Conservation (phyloP, 768 basidiomycete species). For the Termitomyces sp. region DNA sequence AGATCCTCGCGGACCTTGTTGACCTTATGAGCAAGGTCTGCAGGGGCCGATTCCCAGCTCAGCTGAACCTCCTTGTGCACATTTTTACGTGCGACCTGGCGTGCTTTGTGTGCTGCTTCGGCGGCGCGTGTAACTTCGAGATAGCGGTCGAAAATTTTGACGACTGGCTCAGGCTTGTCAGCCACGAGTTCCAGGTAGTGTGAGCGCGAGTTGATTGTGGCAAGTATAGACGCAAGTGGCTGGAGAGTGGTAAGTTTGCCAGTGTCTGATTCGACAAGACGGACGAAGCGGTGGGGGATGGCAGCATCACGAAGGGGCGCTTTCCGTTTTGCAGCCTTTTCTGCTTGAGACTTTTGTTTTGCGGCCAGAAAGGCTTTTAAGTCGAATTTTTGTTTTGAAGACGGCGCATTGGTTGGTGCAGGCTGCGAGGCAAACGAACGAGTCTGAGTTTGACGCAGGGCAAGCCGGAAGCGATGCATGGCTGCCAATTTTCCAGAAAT, state of each 20-base stretch:
- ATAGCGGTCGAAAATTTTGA: slow-evolving; percentile 51
- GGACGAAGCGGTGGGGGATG: slow-evolving; percentile 42
- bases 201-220: slow-evolving; percentile 35
- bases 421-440: neutral
- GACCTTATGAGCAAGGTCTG: slow-evolving; percentile 67
- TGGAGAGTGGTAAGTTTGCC: slow-evolving; percentile 32
- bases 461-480: no score
- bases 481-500: neutral
- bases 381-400: neutral
- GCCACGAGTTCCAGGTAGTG: slow-evolving; percentile 56
- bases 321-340: slow-evolving; percentile 6
- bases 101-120: slow-evolving; percentile 33
- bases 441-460: slow-evolving; percentile 5
- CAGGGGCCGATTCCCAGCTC: slow-evolving; percentile 58
- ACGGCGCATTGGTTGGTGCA: neutral
- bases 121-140: slow-evolving; percentile 36
- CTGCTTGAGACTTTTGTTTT: neutral
- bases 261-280: slow-evolving; percentile 45
- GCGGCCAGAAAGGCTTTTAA: neutral
- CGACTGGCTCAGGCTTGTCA: slow-evolving; percentile 49
- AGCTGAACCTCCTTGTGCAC: slow-evolving; percentile 67
- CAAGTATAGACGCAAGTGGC: slow-evolving; percentile 42
- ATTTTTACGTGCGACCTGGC: slow-evolving; percentile 28
- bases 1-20: slow-evolving; percentile 55
- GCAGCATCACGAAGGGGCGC: slow-evolving; percentile 29